Percentiles rank a stretch among this genome's conserved stretches.
Conservation (phyloP, 805 yeast genomes). For the Groenewaldozyma tartarivorans region DNA sequence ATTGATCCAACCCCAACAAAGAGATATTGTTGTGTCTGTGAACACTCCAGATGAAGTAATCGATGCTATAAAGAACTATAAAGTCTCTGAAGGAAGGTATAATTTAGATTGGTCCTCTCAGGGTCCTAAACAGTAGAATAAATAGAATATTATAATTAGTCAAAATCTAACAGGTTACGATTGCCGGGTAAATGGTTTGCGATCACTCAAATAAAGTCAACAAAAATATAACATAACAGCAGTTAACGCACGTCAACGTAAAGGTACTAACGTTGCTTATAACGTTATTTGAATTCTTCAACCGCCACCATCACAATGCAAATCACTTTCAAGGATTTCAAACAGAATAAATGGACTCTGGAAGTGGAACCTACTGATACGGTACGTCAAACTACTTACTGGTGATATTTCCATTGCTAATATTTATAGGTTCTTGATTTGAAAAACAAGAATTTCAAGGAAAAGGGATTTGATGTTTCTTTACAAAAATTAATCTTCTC, state of each 20-base stretch:
- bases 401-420: not conserved
- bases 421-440: slow-evolving; percentile 10
- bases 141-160: too few species aligned
- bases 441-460: slow-evolving; percentile 45
- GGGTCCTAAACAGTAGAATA: too few species aligned
- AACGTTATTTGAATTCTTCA: too few species aligned
- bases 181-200: too few species aligned
- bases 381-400: slow-evolving; percentile 31
- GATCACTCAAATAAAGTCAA: too few species aligned
- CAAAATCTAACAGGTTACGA: too few species aligned
- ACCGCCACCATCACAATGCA: too few species aligned
- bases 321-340: slow-evolving; percentile 80
- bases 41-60: slow-evolving; percentile 60
- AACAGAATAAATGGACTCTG: slow-evolving; percentile 76
- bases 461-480: slow-evolving; percentile 56
- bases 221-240: too few species aligned
- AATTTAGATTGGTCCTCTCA: slow-evolving; percentile 52
- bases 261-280: too few species aligned
- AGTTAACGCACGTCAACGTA: too few species aligned
- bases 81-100: slow-evolving; percentile 64
- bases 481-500: slow-evolving; percentile 88
- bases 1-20: slow-evolving; percentile 59
- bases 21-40: slow-evolving; percentile 61
- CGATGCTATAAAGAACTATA: slow-evolving; percentile 47
- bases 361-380: slow-evolving; percentile 65